These are phyloP conservation scores for Aspergillus sparsus DNA, from an alignment of 495 filamentous ascomycete species.

Conservation along the genomic window DNA sequence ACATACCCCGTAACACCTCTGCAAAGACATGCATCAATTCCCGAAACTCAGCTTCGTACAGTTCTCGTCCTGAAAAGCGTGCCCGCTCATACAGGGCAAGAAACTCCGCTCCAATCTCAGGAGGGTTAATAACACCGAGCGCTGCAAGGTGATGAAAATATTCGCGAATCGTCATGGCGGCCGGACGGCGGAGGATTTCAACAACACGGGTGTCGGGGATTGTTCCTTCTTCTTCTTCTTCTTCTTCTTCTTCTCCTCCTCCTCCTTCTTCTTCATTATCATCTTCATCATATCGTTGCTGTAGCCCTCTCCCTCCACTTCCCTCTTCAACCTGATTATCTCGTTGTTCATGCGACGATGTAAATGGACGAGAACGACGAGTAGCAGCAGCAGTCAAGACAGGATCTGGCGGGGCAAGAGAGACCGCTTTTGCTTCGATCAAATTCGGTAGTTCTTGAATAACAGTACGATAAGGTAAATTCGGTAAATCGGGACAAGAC, in stretches of 20 bases:
- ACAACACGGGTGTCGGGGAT: constrained; percentile 63
- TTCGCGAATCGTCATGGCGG: constrained; percentile 74
- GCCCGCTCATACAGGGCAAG: constrained; percentile 77
- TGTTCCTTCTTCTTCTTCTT: constrained; percentile 21
- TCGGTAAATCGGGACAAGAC: constrained; percentile 66
- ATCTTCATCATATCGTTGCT: no score
- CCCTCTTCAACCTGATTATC: no score
- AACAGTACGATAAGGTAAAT: constrained; percentile 79
- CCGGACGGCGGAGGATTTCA: constrained; percentile 67
- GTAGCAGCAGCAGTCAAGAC: constrained; percentile 22
- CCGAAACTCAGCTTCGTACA: constrained; percentile 72
- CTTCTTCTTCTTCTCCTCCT: background rate
- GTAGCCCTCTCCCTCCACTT: no score
- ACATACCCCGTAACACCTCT: constrained; percentile 76
- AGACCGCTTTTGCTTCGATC: constrained; percentile 89
- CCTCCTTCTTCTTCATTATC: background rate
- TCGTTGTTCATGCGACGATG: no score
- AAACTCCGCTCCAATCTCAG: constrained; percentile 61
- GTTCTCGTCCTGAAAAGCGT: constrained; percentile 66
- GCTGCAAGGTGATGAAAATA: constrained; percentile 73
- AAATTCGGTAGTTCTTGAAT: constrained; percentile 85
- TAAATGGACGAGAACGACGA: constrained; percentile 23
- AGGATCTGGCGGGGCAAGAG: constrained; percentile 69
- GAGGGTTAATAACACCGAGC: constrained; percentile 62
- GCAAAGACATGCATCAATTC: constrained; percentile 84